Evolutionary conservation across 192 early-diverging fungal species (phyloP).

Genomic region (Linderina pennispora): DNA sequence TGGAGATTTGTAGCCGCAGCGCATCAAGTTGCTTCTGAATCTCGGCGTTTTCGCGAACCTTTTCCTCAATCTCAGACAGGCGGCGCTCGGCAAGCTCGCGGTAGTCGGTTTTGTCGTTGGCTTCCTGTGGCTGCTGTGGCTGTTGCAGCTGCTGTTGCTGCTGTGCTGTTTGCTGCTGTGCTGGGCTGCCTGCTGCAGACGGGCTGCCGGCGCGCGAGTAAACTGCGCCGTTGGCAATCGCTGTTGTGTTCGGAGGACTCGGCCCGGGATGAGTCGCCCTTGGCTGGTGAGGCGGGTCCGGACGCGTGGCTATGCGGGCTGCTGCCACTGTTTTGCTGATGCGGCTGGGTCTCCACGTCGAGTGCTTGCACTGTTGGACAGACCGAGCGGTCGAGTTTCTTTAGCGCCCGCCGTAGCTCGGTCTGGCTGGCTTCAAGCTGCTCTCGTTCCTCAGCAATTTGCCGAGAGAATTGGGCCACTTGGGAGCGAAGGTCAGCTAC

Average conservation of each 20-base stretch:
- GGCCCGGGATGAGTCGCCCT: background rate
- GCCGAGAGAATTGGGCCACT: constrained; percentile 26
- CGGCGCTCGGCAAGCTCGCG: constrained; percentile 43
- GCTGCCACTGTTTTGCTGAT: background rate
- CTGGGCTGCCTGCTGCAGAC: too few relatives aligned
- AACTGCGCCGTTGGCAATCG: too few relatives aligned
- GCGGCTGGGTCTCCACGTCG: constrained; percentile 1
- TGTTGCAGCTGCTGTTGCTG: constrained; percentile 2
- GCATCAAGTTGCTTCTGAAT: constrained; percentile 46
- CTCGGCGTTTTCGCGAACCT: constrained; percentile 45
- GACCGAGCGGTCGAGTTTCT: constrained; percentile 42
- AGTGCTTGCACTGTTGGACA: constrained; percentile 32
- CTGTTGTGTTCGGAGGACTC: too few relatives aligned
- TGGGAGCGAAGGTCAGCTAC: constrained; percentile 31
- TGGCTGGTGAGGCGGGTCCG: background rate
- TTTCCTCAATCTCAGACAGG: constrained; percentile 46
- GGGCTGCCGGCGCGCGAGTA: too few relatives aligned
- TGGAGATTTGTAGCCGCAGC: constrained; percentile 40
- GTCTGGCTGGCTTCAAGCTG: constrained; percentile 26
- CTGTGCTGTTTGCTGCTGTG: background rate
- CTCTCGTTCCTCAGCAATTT: constrained; percentile 31
- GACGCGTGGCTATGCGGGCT: background rate
- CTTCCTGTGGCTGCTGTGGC: constrained; percentile 17
- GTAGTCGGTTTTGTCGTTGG: constrained; percentile 42
- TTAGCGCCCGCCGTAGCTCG: constrained; percentile 41